phyloP scores from a whole-genome alignment of 306 rosid genomes.

The Comarum palustre region DNA sequence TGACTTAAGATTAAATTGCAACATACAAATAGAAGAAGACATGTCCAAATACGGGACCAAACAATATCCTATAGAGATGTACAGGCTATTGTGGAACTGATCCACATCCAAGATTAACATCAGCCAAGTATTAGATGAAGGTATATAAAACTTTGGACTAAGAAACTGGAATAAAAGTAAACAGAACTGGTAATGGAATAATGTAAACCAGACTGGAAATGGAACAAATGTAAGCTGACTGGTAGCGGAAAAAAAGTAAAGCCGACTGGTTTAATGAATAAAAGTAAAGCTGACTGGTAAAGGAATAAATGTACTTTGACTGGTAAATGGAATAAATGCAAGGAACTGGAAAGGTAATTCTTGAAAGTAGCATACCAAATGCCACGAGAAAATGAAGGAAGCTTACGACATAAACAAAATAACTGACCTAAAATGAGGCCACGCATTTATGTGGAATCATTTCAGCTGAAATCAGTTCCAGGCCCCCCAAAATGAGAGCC shows the following conservation, averaged over 20 bases:
- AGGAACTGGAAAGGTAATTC: conserved; percentile 46
- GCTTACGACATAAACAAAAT: conserved; percentile 54
- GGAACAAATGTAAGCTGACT: conserved; percentile 17
- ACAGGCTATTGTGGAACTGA: conserved; percentile 17
- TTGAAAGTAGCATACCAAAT: conserved; percentile 45
- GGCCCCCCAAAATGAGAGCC: conserved; percentile 75
- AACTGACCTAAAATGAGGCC: conserved; percentile 79
- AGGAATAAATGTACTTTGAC: conserved; percentile 18
- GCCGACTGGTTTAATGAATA: conserved; percentile 14
- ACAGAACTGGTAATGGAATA: conserved; percentile 14
- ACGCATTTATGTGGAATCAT: conserved; percentile 68
- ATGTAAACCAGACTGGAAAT: conserved; percentile 16
- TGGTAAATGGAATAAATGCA: conserved; percentile 25
- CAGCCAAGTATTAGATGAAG: conserved; percentile 18
- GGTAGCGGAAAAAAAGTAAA: conserved; percentile 21
- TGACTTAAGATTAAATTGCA: background rate
- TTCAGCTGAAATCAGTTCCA: conserved; percentile 68
- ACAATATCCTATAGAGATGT: conserved; percentile 11
- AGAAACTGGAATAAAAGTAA: conserved; percentile 1
- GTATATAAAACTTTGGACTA: conserved; percentile 1
- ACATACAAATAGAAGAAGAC: conserved; percentile 3
- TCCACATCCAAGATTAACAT: conserved; percentile 15
- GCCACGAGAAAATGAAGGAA: conserved; percentile 49
- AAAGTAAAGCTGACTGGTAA: conserved; percentile 20
- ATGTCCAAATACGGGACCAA: conserved; percentile 13